phyloP scores from a whole-genome alignment of 768 basidiomycete species.

The Mycena crocata region DNA sequence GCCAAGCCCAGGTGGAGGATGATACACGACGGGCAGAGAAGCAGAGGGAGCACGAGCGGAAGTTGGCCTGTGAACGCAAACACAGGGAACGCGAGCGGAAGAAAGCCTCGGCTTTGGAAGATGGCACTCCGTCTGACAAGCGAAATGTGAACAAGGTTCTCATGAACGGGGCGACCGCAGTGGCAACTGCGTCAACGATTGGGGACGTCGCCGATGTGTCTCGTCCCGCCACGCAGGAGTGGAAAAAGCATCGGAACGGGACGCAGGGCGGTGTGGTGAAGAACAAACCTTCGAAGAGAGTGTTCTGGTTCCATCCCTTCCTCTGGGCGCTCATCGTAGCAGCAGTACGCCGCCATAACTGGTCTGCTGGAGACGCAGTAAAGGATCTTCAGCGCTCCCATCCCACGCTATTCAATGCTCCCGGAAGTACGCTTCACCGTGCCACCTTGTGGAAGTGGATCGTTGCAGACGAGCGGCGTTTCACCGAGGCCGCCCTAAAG shows the following conservation, averaged over 20 bases:
- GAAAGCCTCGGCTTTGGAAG: neutral
- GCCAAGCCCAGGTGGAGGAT: neutral
- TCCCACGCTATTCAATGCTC: neutral
- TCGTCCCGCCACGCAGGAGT: neutral
- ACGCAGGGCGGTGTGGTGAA: neutral
- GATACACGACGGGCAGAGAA: neutral
- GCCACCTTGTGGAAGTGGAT: conserved; percentile 4
- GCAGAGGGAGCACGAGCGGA: neutral
- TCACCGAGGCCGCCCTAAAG: neutral
- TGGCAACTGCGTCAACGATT: neutral
- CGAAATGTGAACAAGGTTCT: neutral
- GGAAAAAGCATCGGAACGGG: neutral
- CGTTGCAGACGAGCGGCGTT: neutral
- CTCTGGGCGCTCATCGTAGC: neutral
- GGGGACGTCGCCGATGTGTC: neutral
- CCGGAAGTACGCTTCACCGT: neutral
- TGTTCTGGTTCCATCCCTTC: conserved; percentile 8
- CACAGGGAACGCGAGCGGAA: neutral
- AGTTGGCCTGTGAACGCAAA: neutral
- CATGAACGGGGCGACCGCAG: neutral
- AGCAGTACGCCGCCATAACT: neutral
- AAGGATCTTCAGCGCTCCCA: neutral
- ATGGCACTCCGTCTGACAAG: neutral
- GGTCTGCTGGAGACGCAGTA: neutral
- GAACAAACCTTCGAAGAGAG: neutral